A percentile compares a stretch with the other conserved stretches of the same genome.
Conservation (phyloP, 306 rosid genomes). For the Pyrus pyrifolia region DNA sequence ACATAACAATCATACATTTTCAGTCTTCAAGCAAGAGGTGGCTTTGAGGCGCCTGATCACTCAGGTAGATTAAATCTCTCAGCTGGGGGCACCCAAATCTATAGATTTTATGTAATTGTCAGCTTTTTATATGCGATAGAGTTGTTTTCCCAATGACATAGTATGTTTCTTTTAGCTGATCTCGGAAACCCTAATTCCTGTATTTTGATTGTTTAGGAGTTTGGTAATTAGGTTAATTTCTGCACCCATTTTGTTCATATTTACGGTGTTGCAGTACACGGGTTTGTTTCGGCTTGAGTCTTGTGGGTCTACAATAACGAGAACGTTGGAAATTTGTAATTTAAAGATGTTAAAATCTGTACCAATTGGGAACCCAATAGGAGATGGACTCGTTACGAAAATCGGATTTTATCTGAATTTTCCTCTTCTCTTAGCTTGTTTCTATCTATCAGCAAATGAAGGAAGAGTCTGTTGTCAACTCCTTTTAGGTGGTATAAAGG, state of each 20-base stretch:
- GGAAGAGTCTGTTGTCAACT: neutral
- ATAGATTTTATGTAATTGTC: neutral
- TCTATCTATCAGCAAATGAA: neutral
- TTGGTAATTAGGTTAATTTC: neutral
- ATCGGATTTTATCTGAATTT: neutral
- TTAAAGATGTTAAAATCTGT: neutral
- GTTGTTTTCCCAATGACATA: neutral
- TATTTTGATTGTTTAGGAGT: neutral
- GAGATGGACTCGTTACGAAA: neutral
- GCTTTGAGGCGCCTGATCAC: slow-evolving; percentile 59
- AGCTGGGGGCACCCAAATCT: neutral
- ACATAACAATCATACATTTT: neutral
- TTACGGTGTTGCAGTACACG: neutral
- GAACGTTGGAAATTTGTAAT: neutral
- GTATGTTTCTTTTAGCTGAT: neutral
- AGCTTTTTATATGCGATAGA: neutral
- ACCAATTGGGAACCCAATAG: neutral
- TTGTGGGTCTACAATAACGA: neutral
- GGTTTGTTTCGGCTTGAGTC: neutral
- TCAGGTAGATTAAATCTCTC: slow-evolving; percentile 39
- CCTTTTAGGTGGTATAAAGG: neutral
- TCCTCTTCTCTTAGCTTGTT: neutral
- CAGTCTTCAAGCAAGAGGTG: slow-evolving; percentile 29
- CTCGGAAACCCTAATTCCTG: slow-evolving; percentile 32
- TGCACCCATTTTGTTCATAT: neutral